Evolutionary conservation across 73 alveolate species (phyloP), one percentile per base, ranked within the genome.

Genomic region (Paramecium bursaria): DNA sequence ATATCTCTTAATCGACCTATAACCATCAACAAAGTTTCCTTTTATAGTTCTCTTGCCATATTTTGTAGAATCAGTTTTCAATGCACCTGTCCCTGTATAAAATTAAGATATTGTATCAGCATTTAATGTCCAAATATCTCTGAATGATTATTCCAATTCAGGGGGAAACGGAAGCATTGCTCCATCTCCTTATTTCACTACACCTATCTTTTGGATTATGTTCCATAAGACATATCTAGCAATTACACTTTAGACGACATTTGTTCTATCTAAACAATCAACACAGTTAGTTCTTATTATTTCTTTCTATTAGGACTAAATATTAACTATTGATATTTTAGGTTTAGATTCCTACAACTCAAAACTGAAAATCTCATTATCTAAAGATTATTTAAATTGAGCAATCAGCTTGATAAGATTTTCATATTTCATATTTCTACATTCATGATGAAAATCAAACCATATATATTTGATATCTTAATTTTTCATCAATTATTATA

Each of bases 381-480:
- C 44, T 88, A 1, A n/a, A n/a, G n/a, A n/a, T n/a, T 74, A 87
- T 11, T 88, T 47, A 48, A 92, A 74, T 52, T 74, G 75, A 51
- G 86, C 90, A 49, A 97, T 55, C 51, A 97, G 90, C 48, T 90
- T 94, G 44, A 87, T 73, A 23, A 97, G 85, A 85, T 97, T 97
- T 74, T 94, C 96, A 74, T 88, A 97, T 86, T 97, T 94, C 98
- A 97, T 94, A 23, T 94, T 94, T 86, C 94, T 90, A 75, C 99
- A 97, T 85, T 96, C 99, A 25, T 88, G 88, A 88, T 97, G 99
- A 86, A 97, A 97, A 86, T 97, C 99, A 85, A 96, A 97, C 99
- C 99, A 97, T 9, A 94, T 94, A 55, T 91, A 97, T 19, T 87
- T 90, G 25, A 95, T 23, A 46, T 85, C 73, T 23, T 86, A 52